Percentiles rank a stretch among this genome's conserved stretches.
These are phyloP conservation scores for Xylaria sp. DNA, from an alignment of 2,329 filamentous ascomycete species.

Conservation along the genomic window DNA sequence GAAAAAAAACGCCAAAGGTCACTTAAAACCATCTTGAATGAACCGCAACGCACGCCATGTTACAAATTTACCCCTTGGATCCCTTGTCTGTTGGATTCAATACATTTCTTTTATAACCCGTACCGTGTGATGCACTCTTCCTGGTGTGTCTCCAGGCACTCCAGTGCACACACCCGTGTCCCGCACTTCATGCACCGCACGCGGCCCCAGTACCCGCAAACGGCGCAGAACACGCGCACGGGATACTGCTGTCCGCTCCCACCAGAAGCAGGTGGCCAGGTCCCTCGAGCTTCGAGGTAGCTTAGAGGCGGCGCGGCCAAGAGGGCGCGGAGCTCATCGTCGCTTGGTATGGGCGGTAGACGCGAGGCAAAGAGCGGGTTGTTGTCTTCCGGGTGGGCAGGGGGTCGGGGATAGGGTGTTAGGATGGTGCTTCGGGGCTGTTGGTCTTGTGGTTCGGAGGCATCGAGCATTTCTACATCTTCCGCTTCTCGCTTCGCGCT, in stretches of 20 bases:
- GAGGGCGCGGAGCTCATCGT: conserved; percentile 72
- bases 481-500: conserved; percentile 14
- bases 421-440: conserved; percentile 45
- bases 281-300: conserved; percentile 71
- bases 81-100: background rate
- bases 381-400: conserved; percentile 55
- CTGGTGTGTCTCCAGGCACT: conserved; percentile 77
- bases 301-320: conserved; percentile 72
- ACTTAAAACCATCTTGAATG: background rate
- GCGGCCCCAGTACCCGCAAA: conserved; percentile 85
- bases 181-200: conserved; percentile 83
- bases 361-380: conserved; percentile 69
- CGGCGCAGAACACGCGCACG: conserved; percentile 75
- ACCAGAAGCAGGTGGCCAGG: conserved; percentile 48
- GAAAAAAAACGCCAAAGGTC: conserved; percentile 3
- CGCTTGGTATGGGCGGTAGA: conserved; percentile 67
- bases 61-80: background rate
- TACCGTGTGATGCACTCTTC: conserved; percentile 77
- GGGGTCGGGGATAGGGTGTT: conserved; percentile 31
- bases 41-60: background rate
- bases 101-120: conserved; percentile 54
- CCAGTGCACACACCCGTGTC: conserved; percentile 79
- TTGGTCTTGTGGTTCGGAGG: conserved; percentile 38
- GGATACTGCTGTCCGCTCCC: conserved; percentile 57
- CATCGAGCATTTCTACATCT: conserved; percentile 58